Base-by-base conservation (phyloP, 2,329 filamentous ascomycete species). In the Didymella pomorum region DNA sequence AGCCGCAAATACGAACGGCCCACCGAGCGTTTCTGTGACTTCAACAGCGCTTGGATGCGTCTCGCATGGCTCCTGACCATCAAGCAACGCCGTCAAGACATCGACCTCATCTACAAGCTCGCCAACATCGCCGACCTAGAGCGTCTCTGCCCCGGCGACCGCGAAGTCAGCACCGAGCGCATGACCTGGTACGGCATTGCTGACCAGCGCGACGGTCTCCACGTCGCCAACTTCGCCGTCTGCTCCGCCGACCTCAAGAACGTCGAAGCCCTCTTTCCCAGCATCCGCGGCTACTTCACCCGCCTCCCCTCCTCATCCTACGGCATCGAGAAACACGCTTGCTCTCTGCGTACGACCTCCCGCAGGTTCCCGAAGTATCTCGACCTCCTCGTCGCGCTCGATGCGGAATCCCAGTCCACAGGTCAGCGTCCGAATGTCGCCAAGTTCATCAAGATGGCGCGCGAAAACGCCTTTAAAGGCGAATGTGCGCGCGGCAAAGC, bases 51-150 rank as follows among this genome's bases (percentile, higher is more conserved):
- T 0, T 97, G 93, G 92, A 89, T 92, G 68, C 87, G 91, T 26
- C 87, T 97, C 37, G 93, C 93, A 0, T 96, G 90, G 87, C 82
- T 93, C 3, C 82, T 96, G 62, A 93, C 88, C 2, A 79, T 90
- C 51, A 92, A 93, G 75, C 86, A 91, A 64, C 79, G 86, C 12
- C 81, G 85, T 18, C 81, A 84, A 3, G 87, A 92, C 63, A 79
- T 95, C 39, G 84, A 85, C 12, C 78, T 96, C 5, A 82, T 97
- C 28, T 86, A 89, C 58, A 84, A 85, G 35, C 82, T 97, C 31
- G 87, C 89, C 5, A 83, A 85, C 10, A 84, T 92, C 37, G 80
- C 84, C 2, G 82, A 84, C 4, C 83, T 80, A 25, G 79, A 83
- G 64, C 69, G 82, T 76, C 71, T 84, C 70, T 78, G 96, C 84